Evolutionary conservation across 2,329 filamentous ascomycete genomes (phyloP), one percentile per base, ranked within the genome.

Genomic region (Paracoccidioides lutzii): DNA sequence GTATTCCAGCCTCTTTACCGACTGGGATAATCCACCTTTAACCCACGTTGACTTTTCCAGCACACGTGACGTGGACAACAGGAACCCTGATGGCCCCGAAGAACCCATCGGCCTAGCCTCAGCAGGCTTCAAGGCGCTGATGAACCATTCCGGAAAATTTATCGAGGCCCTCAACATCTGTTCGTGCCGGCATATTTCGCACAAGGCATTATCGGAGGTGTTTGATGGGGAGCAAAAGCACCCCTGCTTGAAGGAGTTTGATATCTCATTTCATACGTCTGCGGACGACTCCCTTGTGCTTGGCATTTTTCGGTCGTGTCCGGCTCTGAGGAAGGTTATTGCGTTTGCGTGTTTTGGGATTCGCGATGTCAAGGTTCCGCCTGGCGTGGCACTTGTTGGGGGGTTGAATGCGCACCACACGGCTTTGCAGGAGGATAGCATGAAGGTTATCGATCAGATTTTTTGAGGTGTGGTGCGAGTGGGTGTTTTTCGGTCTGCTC

Each of bases 121-220:
- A 0, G 71, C 79, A 5, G 90, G 87, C 0, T 91, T 97, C 72
- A 75, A 78, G 60, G 87, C 88, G 0, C 72, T 96, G 45, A 95
- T 96, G 88, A 73, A 75, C 0, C 91, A 96, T 66, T 95, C 90
- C 0, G 87, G 88, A 3, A 66, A 72, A 1, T 75, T 72, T 9
- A 71, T 97, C 1, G 76, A 78, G 57, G 74, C 79, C 43, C 75
- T 97, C 38, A 87, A 94, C 65, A 75, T 96, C n/a, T 81, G 88
- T 12, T 87, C 85, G 0, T 95, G 89, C 66, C 84, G 91, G 3
- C 86, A 95, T 67, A 90, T 97, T 59, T 79, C 81, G 1, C 76
- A 79, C 38, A 73, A 79, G 14, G 82, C 87, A 0, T 90, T 95
- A 57, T 82, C 88, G 59, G 78, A 84, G 8, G 84, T 86, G 0